Evolutionary conservation across 2,329 filamentous ascomycete genomes (phyloP).

Genomic region (Pestalotiopsis sp.): DNA sequence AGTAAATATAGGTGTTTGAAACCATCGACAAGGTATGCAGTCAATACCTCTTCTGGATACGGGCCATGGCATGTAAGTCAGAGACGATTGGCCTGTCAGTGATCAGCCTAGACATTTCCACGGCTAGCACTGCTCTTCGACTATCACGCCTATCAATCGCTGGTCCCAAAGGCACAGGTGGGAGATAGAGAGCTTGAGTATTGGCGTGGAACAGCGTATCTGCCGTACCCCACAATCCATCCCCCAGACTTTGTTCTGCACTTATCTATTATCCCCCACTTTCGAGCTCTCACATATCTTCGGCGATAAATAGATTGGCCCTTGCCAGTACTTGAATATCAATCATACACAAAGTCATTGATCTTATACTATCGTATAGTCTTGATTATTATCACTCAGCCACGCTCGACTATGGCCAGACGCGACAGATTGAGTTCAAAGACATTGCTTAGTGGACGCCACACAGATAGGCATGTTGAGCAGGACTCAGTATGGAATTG

Average conservation of each 20-base stretch:
- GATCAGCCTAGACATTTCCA: background rate
- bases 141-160: constrained; percentile 2
- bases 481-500: too few relatives aligned
- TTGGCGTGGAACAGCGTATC: background rate
- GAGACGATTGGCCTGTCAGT: background rate
- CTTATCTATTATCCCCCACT: background rate
- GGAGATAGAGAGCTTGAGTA: background rate
- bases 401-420: too few relatives aligned
- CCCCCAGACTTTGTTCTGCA: background rate
- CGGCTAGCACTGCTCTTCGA: background rate
- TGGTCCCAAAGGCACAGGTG: background rate
- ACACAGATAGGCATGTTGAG: too few relatives aligned
- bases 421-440: too few relatives aligned
- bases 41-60: background rate
- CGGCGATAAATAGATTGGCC: background rate
- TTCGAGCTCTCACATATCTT: background rate
- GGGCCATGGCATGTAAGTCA: background rate
- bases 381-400: too few relatives aligned
- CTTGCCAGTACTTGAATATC: background rate
- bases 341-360: too few relatives aligned
- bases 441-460: too few relatives aligned
- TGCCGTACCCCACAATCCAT: background rate
- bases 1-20: background rate
- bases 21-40: background rate
- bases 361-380: too few relatives aligned